Conservation (phyloP, 202 grass and related monocot genomes). For the Setaria viridis region DNA sequence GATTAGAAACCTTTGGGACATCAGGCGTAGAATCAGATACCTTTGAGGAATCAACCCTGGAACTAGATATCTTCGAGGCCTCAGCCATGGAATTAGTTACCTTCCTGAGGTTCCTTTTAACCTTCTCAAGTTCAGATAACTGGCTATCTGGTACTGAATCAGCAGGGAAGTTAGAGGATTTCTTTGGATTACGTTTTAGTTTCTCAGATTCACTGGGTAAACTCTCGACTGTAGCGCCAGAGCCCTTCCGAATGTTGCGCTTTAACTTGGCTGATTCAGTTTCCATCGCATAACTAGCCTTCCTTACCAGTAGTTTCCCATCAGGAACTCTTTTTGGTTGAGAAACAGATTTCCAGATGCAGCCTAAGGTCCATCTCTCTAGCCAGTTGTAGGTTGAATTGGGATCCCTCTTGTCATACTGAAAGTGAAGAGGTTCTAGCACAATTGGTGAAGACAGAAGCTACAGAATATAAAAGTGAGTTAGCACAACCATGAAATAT, state of each 20-base stretch:
- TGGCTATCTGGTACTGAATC: constrained; percentile 76
- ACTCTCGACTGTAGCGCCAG: constrained; percentile 41
- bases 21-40: constrained; percentile 54
- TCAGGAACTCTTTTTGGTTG: constrained; percentile 66
- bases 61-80: constrained; percentile 64
- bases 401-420: constrained; percentile 75
- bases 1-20: constrained; percentile 41
- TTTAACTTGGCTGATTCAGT: constrained; percentile 90
- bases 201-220: constrained; percentile 66
- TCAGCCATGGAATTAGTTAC: constrained; percentile 74
- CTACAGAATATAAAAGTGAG: constrained; percentile 47
- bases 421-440: constrained; percentile 63
- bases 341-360: constrained; percentile 66
- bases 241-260: constrained; percentile 58
- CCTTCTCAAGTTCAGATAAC: constrained; percentile 91
- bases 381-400: constrained; percentile 86
- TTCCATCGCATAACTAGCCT: constrained; percentile 74
- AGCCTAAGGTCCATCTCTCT: constrained; percentile 73
- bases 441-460: constrained; percentile 67
- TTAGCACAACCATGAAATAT: constrained; percentile 40
- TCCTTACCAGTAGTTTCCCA: constrained; percentile 61
- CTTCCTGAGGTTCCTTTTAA: constrained; percentile 88
- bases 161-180: constrained; percentile 40
- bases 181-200: constrained; percentile 62
- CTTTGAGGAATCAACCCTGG: constrained; percentile 57